phyloP scores from a whole-genome alignment of 169 alveolate species.

The Eimeria brunetti region DNA sequence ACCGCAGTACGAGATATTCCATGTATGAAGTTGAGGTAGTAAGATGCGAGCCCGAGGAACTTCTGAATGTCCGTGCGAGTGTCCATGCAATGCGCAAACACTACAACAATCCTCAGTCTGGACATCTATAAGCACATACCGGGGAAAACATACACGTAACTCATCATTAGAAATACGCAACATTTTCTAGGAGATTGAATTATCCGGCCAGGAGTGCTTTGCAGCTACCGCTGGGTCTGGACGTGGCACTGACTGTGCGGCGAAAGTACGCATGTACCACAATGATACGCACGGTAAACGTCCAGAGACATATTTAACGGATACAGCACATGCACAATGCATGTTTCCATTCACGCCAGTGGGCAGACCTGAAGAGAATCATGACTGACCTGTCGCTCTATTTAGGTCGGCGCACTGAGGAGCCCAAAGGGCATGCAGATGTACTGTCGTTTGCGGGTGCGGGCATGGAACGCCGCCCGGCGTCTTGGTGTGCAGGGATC shows the following conservation, averaged over 20 bases:
- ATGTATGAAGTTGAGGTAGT: not conserved
- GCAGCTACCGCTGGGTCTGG: too few relatives aligned
- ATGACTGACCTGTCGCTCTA: not conserved
- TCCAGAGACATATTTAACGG: not conserved
- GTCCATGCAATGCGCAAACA: not conserved
- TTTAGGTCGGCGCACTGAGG: not conserved
- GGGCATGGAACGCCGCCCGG: not conserved
- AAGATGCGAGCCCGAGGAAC: not conserved
- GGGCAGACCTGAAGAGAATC: not conserved
- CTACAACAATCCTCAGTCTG: not conserved
- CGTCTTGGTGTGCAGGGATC: not conserved
- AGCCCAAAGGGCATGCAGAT: too few relatives aligned
- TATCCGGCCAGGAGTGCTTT: too few relatives aligned
- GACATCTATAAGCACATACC: not conserved
- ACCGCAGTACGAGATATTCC: not conserved
- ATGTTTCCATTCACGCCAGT: not conserved
- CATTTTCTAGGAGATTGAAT: too few relatives aligned
- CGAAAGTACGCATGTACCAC: too few relatives aligned
- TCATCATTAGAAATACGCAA: too few relatives aligned
- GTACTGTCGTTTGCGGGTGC: not conserved
- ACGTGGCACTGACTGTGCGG: too few relatives aligned
- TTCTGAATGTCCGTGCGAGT: not conserved
- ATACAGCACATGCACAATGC: not conserved
- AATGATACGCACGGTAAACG: too few relatives aligned
- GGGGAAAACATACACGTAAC: not conserved